phyloP scores from a whole-genome alignment of 2,329 filamentous ascomycete species.

The Beauveria australis region DNA sequence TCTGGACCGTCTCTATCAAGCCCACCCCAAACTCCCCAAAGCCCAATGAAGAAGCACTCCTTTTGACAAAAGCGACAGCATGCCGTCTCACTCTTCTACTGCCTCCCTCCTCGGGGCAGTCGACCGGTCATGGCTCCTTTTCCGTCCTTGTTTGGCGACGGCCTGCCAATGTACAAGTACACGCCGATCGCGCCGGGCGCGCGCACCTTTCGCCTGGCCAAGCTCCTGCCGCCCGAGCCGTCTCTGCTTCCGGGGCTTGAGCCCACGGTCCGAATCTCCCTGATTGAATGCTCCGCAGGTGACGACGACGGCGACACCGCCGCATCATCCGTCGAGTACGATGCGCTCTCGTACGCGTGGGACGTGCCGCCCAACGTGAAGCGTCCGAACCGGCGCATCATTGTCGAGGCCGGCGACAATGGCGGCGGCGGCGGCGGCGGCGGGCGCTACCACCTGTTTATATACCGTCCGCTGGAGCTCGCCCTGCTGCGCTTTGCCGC shows the following conservation, averaged over 20 bases:
- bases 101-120: background rate
- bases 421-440: too few relatives aligned
- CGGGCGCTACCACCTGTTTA: slow-evolving; percentile 12
- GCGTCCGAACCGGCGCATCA: slow-evolving; percentile 18
- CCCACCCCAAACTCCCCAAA: too few relatives aligned
- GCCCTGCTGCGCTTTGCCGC: slow-evolving; percentile 19
- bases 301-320: background rate
- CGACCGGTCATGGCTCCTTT: background rate
- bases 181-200: background rate
- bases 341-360: slow-evolving; percentile 26
- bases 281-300: slow-evolving; percentile 17
- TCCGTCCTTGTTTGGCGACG: background rate
- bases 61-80: background rate
- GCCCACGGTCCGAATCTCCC: slow-evolving; percentile 20
- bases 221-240: slow-evolving; percentile 16
- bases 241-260: slow-evolving; percentile 14
- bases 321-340: slow-evolving; percentile 14
- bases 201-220: slow-evolving; percentile 19
- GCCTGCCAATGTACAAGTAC: slow-evolving; percentile 10
- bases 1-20: background rate
- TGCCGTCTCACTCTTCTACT: background rate
- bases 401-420: slow-evolving; percentile 16
- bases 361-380: slow-evolving; percentile 9
- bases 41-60: too few relatives aligned
- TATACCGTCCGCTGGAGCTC: slow-evolving; percentile 22